A percentile compares a stretch with the other conserved stretches of the same genome.
phyloP scores from a whole-genome alignment of 108 stramenopile species.

The Schizochytrium sp. region DNA sequence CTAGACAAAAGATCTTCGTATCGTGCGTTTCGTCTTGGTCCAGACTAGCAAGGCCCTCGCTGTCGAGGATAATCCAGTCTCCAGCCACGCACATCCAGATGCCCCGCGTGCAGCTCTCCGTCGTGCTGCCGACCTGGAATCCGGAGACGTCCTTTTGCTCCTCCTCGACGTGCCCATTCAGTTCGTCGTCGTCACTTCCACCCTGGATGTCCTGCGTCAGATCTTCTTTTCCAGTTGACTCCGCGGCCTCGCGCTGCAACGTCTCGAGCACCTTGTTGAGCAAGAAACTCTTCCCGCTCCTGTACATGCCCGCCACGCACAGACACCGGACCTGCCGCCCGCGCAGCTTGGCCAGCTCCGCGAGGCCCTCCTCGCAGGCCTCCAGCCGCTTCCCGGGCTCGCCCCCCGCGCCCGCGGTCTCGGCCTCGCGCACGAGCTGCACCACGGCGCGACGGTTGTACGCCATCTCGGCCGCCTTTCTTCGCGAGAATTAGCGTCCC shows the following conservation, averaged over 20 bases:
- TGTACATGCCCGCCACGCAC: slow-evolving; percentile 22
- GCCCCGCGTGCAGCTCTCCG: slow-evolving; percentile 29
- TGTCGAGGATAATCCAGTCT: slow-evolving; percentile 23
- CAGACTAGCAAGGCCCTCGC: slow-evolving; percentile 29
- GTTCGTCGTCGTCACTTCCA: too few relatives aligned
- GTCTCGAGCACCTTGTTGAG: slow-evolving; percentile 21
- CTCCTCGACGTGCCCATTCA: too few relatives aligned
- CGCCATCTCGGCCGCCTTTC: background rate
- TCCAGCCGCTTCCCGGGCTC: background rate
- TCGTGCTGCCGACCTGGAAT: slow-evolving; percentile 28
- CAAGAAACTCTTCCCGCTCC: slow-evolving; percentile 32
- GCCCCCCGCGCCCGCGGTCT: background rate
- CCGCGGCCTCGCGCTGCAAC: background rate
- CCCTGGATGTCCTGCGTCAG: too few relatives aligned
- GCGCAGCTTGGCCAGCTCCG: background rate
- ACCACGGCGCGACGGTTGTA: background rate
- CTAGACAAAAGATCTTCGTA: slow-evolving; percentile 24
- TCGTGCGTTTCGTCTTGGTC: slow-evolving; percentile 24
- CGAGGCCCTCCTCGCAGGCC: background rate
- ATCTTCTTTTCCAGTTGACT: too few relatives aligned
- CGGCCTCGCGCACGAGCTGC: background rate
- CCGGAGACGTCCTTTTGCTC: background rate
- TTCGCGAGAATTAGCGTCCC: too few relatives aligned
- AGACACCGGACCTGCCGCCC: background rate
- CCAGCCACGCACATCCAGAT: slow-evolving; percentile 30